Base-by-base conservation (phyloP, 116 monocot species). In the Zostera marina region DNA sequence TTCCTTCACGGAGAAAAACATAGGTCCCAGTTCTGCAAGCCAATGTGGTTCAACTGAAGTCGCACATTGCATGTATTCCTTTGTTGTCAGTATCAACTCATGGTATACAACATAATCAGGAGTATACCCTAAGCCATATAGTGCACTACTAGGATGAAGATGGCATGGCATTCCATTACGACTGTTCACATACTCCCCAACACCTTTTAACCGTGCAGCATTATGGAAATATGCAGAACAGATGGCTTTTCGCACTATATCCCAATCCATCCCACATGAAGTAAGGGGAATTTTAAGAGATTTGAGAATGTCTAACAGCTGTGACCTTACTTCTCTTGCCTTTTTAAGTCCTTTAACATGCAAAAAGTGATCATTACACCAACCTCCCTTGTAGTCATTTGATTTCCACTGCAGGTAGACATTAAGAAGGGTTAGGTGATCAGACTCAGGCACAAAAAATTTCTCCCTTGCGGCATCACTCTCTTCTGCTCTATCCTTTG, bases 151-250 rank as follows among this genome's bases (percentile, higher is more conserved):
- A 0, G 93, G 88, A 61, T 94, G 93, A 45, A 94, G 63, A 66
- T 94, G 88, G 59, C 93, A 94, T 1, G 93, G 93, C 84, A 84
- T 94, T 22, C 93, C 93, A 57, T 94, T 94, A 40, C 88, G 63
- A 61, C 73, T 77, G 49, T 94, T 88, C 1, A 88, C 84, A 65
- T 94, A 94, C 75, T 88, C 94, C 11, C 81, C 94, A 12, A 94
- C 69, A 47, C 94, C 94, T 71, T 94, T 94, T 53, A 88, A 57
- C 54, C 85, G 72, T 0, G 94, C 89, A 8, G 88, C 59, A 52
- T 94, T 94, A 66, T 88, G 94, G 53, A 94, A 94, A 70, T 88
- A 88, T n/a, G 94, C 94, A 38, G 85, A 88, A 25, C 94, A 88
- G 13, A 94, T 85, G 38, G 94, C 94, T 65, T 88, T 88, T 15